Percentiles rank a stretch among this genome's conserved stretches.
phyloP scores from a whole-genome alignment of 2,329 filamentous ascomycete genomes.

The Ophiostoma montium region DNA sequence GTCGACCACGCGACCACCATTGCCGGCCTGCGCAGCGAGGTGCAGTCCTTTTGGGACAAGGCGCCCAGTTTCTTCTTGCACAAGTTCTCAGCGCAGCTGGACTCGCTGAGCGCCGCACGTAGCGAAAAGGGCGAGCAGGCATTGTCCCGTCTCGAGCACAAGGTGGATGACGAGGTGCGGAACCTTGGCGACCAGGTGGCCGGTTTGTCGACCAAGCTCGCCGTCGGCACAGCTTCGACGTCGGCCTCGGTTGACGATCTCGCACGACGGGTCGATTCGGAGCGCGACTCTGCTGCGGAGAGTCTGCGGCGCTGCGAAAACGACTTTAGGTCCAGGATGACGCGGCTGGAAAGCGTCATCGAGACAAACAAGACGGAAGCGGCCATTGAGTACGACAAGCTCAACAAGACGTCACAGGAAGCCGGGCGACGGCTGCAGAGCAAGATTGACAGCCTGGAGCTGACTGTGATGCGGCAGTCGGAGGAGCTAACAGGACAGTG shows the following conservation, averaged over 20 bases:
- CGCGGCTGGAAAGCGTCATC: constrained; percentile 1
- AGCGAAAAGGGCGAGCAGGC: constrained; percentile 8
- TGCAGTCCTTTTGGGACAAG: constrained; percentile 11
- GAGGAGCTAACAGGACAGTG: constrained; percentile 2
- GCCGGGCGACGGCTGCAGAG: constrained; percentile 2
- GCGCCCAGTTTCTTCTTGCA: constrained; percentile 8
- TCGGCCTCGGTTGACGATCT: constrained; percentile 4
- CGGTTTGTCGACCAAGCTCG: constrained; percentile 10
- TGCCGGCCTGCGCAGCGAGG: constrained; percentile 2
- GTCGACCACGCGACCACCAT: constrained; percentile 3
- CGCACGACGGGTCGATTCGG: not conserved
- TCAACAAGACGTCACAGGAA: constrained; percentile 1
- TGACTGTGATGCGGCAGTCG: constrained; percentile 1
- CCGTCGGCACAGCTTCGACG: constrained; percentile 2
- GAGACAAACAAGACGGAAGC: constrained; percentile 7
- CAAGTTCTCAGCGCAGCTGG: constrained; percentile 9
- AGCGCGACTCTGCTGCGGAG: not conserved
- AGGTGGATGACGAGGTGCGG: constrained; percentile 11
- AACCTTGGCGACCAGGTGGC: constrained; percentile 9
- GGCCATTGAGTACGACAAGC: not conserved
- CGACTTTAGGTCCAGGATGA: constrained; percentile 3
- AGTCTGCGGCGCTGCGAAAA: constrained; percentile 6
- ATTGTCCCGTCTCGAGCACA: constrained; percentile 8
- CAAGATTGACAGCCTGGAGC: constrained; percentile 9
- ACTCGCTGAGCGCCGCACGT: constrained; percentile 1